A percentile compares a stretch with the other conserved stretches of the same genome.
Evolutionary conservation across 2,329 filamentous ascomycete species (phyloP).

Genomic region (Phyllosticta citriasiana): DNA sequence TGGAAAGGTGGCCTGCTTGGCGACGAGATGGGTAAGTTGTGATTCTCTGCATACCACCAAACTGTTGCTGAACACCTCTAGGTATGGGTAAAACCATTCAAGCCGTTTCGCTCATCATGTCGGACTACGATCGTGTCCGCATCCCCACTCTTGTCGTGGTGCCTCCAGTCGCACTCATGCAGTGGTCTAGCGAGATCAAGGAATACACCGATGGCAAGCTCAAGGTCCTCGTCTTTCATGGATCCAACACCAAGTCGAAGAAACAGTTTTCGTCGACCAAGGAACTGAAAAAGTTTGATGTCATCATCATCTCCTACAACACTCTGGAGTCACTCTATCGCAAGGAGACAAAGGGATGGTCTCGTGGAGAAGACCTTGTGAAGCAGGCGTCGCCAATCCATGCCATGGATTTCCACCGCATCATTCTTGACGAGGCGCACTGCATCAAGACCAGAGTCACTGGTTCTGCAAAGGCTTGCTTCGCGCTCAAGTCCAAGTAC

Average conservation of each 20-base stretch:
- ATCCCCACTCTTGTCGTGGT: conserved; percentile 79
- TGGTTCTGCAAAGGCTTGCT: conserved; percentile 89
- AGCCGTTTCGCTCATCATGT: conserved; percentile 96
- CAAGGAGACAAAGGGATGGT: conserved; percentile 86
- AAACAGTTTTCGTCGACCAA: conserved; percentile 53
- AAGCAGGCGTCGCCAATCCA: conserved; percentile 74
- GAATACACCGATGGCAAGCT: conserved; percentile 76
- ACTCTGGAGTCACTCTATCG: conserved; percentile 83
- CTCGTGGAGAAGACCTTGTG: conserved; percentile 65
- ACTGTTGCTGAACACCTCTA: background rate
- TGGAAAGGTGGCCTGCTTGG: conserved; percentile 88
- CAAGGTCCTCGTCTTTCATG: conserved; percentile 84
- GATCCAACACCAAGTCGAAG: conserved; percentile 76
- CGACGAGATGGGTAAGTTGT: conserved; percentile 73
- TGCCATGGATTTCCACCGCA: conserved; percentile 73
- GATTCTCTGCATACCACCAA: no score
- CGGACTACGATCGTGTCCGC: conserved; percentile 72
- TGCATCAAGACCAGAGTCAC: conserved; percentile 87
- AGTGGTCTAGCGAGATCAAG: conserved; percentile 59
- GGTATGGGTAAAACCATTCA: conserved; percentile 92
- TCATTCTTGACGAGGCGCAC: conserved; percentile 92
- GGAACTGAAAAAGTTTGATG: conserved; percentile 73
- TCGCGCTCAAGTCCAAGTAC: conserved; percentile 75
- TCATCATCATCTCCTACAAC: conserved; percentile 96
- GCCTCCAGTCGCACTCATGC: conserved; percentile 88